These are phyloP conservation scores for Fusarium fujikuroi DNA, from an alignment of 2,329 filamentous ascomycete genomes.

Conservation along the genomic window DNA sequence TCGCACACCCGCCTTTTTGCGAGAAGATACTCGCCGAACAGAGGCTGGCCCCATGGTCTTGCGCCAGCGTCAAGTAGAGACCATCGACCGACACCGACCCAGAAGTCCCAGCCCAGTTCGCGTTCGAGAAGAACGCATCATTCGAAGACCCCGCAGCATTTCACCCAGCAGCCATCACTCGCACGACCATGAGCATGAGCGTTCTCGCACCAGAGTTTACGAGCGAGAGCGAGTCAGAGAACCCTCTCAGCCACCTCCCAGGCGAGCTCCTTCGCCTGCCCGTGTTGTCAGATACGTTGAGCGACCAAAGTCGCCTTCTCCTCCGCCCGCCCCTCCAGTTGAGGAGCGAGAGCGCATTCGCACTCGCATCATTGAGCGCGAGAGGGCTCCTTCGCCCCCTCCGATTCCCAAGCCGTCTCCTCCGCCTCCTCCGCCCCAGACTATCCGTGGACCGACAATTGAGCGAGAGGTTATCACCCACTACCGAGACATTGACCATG, in stretches of 20 bases:
- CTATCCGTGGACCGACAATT: constrained; percentile 81
- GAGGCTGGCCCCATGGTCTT: constrained; percentile 65
- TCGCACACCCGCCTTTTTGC: constrained; percentile 62
- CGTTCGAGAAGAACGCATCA: constrained; percentile 56
- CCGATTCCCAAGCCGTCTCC: constrained; percentile 62
- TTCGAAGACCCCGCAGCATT: constrained; percentile 57
- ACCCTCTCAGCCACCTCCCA: constrained; percentile 53
- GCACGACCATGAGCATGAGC: constrained; percentile 52
- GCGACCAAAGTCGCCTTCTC: constrained; percentile 51
- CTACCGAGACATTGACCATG: constrained; percentile 88
- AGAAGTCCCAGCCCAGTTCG: constrained; percentile 57
- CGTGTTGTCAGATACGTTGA: constrained; percentile 56
- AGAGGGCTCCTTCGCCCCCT: constrained; percentile 48
- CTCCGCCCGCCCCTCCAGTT: constrained; percentile 29
- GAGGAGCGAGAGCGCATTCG: constrained; percentile 59
- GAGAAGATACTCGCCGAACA: constrained; percentile 59
- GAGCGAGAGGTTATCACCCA: constrained; percentile 91
- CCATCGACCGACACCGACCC: constrained; percentile 60
- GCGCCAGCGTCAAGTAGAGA: constrained; percentile 66
- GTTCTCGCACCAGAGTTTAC: constrained; percentile 47
- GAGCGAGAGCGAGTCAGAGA: constrained; percentile 49
- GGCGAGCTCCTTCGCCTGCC: constrained; percentile 51
- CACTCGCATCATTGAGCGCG: constrained; percentile 60
- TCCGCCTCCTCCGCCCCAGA: constrained; percentile 68
- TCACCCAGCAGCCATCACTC: constrained; percentile 49